phyloP scores from a whole-genome alignment of 257 asterid species.

The Prunella vulgaris region DNA sequence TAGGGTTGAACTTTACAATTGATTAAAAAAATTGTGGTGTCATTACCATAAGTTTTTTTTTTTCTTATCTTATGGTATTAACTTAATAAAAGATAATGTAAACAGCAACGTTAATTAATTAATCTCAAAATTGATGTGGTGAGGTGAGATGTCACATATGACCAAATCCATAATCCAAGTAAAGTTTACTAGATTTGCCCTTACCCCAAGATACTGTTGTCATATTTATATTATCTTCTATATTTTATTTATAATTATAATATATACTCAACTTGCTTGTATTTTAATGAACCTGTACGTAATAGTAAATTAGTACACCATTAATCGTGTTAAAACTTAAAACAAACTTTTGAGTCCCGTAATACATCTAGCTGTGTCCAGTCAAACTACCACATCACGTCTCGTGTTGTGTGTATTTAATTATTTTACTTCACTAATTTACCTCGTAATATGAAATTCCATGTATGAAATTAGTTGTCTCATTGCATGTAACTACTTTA shows the following conservation, averaged over 20 bases:
- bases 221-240: neutral
- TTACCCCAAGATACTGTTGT: constrained; percentile 4
- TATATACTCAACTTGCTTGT: neutral
- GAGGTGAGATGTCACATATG: neutral
- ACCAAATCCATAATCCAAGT: constrained; percentile 22
- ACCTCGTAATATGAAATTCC: neutral
- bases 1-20: neutral
- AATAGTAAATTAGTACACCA: neutral
- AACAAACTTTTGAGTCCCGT: neutral
- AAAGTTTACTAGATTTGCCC: constrained; percentile 25
- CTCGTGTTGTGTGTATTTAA: constrained; percentile 1
- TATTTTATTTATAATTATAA: neutral
- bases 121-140: neutral
- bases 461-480: neutral
- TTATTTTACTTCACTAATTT: neutral
- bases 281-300: neutral
- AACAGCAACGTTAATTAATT: neutral
- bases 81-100: neutral
- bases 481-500: neutral
- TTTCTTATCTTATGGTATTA: neutral
- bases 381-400: constrained; percentile 7
- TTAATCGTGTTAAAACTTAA: too few relatives aligned
- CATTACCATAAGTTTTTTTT: neutral
- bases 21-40: neutral
- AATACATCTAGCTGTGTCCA: constrained; percentile 23